Evolutionary conservation across 2,329 filamentous ascomycete genomes (phyloP).

Genomic region (Lasiodiplodia theobromae): DNA sequence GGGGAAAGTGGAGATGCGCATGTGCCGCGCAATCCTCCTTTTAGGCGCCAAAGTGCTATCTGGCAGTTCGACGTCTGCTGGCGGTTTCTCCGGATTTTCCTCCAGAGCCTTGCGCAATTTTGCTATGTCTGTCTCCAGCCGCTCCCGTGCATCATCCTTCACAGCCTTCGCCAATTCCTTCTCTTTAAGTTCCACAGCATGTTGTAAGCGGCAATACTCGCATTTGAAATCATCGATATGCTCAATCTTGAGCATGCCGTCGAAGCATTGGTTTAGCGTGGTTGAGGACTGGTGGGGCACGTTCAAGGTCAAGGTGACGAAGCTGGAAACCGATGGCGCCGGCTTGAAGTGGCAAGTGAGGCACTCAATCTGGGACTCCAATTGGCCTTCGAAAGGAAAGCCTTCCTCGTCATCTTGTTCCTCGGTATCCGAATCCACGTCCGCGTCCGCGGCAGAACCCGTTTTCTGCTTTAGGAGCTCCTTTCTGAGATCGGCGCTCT

Average conservation of each 20-base stretch:
- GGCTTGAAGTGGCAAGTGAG: slow-evolving; percentile 89
- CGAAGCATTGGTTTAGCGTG: slow-evolving; percentile 85
- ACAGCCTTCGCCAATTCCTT: slow-evolving; percentile 61
- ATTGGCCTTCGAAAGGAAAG: slow-evolving; percentile 89
- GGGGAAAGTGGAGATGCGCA: slow-evolving; percentile 85
- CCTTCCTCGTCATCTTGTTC: slow-evolving; percentile 65
- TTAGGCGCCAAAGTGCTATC: slow-evolving; percentile 77
- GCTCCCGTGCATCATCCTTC: slow-evolving; percentile 49
- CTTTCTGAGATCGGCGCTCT: slow-evolving; percentile 32
- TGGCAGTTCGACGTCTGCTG: slow-evolving; percentile 76
- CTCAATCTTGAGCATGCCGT: slow-evolving; percentile 92
- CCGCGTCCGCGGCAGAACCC: slow-evolving; percentile 28
- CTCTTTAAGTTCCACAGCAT: slow-evolving; percentile 72
- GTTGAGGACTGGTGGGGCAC: slow-evolving; percentile 83
- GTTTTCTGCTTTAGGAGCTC: slow-evolving; percentile 35
- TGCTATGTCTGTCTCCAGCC: slow-evolving; percentile 65
- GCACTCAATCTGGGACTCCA: slow-evolving; percentile 96
- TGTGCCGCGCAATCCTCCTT: slow-evolving; percentile 84
- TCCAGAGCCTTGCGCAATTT: slow-evolving; percentile 74
- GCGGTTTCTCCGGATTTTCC: slow-evolving; percentile 80
- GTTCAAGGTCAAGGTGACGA: slow-evolving; percentile 90
- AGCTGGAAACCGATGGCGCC: slow-evolving; percentile 80
- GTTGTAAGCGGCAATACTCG: slow-evolving; percentile 86
- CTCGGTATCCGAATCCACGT: slow-evolving; percentile 36
- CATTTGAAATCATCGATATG: slow-evolving; percentile 97